Evolutionary conservation across 2,329 filamentous ascomycete genomes (phyloP), one percentile per base, ranked within the genome.

Genomic region (Stagonosporopsis tanaceti): DNA sequence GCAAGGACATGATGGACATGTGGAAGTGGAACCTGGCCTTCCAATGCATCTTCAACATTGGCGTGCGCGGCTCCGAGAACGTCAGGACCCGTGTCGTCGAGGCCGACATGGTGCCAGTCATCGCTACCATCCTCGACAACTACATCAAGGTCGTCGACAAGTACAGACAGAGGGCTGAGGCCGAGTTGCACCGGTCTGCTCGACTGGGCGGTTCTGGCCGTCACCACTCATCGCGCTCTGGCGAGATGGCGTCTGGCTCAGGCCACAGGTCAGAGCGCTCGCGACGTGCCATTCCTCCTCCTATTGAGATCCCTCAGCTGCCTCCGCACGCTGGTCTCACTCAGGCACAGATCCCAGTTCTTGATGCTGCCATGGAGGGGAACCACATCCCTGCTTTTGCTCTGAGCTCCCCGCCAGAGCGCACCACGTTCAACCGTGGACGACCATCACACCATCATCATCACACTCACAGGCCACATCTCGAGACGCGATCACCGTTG

Each of bases 11-110:
- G 88, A 97, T 98, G 94, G 94, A 97, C 77, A 97, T 97, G 91
- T 99, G 95, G 95, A 98, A 98, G 80, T 99, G 95, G 95, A 99
- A 97, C 74, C 85, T 99, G 62, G 95, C 95, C 50, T 99, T 99
- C 77, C 95, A 98, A 79, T 99, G 95, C 77, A 93, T 98, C 64
- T 95, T 99, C 75, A 99, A 99, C 78, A 98, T 99, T 73, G 95
- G 95, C 55, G 94, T 99, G 59, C 87, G 95, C 67, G 95, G 95
- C 59, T 97, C 95, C 12, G 95, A 99, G 80, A 89, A 87, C 66
- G 95, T 99, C 58, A 87, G 95, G 67, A 98, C 95, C 56, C 86
- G 95, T 65, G 94, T 99, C 2, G 95, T 99, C 50, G 95, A 99
- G 80, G 95, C 95, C 62, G 95, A 99, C 78, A 97, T 99, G 91